Percentiles rank a stretch among this genome's conserved stretches.
Evolutionary conservation across 305 asterid species (phyloP).

Genomic region (Withania somnifera): DNA sequence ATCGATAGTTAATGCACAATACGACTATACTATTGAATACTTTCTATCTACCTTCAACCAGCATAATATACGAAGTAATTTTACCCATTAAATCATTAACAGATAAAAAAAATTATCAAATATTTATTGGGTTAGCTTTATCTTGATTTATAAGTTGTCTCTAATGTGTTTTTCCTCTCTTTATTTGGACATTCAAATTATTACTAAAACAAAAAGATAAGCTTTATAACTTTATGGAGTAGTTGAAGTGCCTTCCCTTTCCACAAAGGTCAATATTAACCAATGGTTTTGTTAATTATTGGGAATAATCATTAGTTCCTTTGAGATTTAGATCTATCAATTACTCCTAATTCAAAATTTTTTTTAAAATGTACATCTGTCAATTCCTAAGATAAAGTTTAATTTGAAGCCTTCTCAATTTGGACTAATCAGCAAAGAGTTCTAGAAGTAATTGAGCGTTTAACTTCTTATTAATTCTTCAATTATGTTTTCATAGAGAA

Average conservation of each 20-base stretch:
- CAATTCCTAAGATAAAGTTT: not conserved
- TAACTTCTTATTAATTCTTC: no score
- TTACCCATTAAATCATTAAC: fast-evolving
- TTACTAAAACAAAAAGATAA: not conserved
- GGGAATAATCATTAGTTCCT: not conserved
- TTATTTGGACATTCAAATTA: not conserved
- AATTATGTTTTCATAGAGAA: no score
- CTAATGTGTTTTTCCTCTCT: not conserved
- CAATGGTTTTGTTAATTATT: not conserved
- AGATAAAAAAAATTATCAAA: not conserved
- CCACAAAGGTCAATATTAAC: not conserved
- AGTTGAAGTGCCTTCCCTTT: not conserved
- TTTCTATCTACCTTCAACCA: not conserved
- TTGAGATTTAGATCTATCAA: not conserved
- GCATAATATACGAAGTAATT: not conserved
- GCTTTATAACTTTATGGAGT: not conserved
- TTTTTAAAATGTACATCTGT: not conserved
- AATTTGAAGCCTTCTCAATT: not conserved
- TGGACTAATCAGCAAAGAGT: not conserved
- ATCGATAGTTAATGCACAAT: not conserved
- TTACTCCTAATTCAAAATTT: not conserved
- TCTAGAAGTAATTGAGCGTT: not conserved
- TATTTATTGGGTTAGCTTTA: not conserved
- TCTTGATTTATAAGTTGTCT: not conserved
- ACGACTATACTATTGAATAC: not conserved